These are phyloP conservation scores for Nitzschia sp. DNA, from an alignment of 108 stramenopile species.

Conservation along the genomic window DNA sequence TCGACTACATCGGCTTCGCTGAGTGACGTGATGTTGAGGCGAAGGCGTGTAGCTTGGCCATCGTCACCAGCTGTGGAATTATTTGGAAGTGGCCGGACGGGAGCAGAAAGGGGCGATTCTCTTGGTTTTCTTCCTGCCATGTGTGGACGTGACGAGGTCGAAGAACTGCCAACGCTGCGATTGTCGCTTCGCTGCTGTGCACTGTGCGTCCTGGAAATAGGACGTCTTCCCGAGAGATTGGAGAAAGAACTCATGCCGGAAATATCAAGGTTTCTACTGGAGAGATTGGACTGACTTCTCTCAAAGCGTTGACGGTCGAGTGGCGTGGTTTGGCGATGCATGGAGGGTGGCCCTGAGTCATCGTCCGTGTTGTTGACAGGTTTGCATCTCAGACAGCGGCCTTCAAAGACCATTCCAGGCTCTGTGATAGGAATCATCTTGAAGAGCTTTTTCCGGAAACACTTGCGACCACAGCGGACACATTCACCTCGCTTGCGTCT, in stretches of 20 bases:
- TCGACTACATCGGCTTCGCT: too few relatives aligned
- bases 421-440: conserved; percentile 64
- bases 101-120: not conserved
- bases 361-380: conserved; percentile 29
- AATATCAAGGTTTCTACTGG: not conserved
- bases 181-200: not conserved
- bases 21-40: not conserved
- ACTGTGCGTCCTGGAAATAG: not conserved
- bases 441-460: conserved; percentile 73
- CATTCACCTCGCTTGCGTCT: conserved; percentile 74
- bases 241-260: not conserved
- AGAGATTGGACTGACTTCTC: conserved; percentile 31
- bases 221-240: not conserved
- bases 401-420: conserved; percentile 62
- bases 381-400: conserved; percentile 66
- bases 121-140: conserved; percentile 5
- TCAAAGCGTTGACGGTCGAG: conserved; percentile 39
- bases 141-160: not conserved
- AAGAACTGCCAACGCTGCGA: not conserved
- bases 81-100: not conserved
- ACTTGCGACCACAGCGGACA: conserved; percentile 68
- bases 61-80: not conserved
- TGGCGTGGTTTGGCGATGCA: conserved; percentile 22
- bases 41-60: not conserved
- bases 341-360: conserved; percentile 6